Conservation (phyloP, 371 early-diverging fungal genomes). For the Dinochytrium kinnereticum region DNA sequence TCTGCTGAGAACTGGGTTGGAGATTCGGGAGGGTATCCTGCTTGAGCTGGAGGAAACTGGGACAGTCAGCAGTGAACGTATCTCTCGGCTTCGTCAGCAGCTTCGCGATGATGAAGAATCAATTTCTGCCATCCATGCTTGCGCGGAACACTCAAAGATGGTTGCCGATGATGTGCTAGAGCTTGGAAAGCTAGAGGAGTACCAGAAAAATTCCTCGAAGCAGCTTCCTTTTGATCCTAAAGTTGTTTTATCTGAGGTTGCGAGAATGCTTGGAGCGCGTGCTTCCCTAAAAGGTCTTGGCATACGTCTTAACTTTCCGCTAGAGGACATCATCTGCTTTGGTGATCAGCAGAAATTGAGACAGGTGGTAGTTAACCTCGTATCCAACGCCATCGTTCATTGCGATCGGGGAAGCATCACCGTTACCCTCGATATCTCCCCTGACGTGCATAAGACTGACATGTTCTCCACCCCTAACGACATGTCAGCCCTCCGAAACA, state of each 20-base stretch:
- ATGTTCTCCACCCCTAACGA: background rate
- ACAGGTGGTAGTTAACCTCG: conserved; percentile 36
- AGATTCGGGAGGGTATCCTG: conserved; percentile 3
- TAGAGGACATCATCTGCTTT: conserved; percentile 1
- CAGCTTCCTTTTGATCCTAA: conserved; percentile 9
- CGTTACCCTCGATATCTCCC: conserved; percentile 9
- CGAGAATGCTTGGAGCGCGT: conserved; percentile 18
- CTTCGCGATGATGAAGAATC: conserved; percentile 18
- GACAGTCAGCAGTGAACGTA: background rate
- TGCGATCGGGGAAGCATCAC: conserved; percentile 67
- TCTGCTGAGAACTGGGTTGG: conserved; percentile 2
- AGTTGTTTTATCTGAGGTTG: conserved; percentile 16
- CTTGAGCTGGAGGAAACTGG: conserved; percentile 5
- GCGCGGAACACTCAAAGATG: conserved; percentile 8
- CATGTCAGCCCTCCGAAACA: background rate
- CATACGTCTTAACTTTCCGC: conserved; percentile 15
- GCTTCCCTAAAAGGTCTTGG: conserved; percentile 17
- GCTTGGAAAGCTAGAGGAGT: background rate
- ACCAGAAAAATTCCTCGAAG: background rate
- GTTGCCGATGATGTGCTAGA: conserved; percentile 18
- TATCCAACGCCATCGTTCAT: conserved; percentile 80
- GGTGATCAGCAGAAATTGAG: conserved; percentile 67
- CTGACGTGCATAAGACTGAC: background rate
- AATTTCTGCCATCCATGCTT: conserved; percentile 11
- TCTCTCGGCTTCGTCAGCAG: background rate